Evolutionary conservation across 345 rosid genomes (phyloP).

Genomic region (Erysimum cheiranthoides): DNA sequence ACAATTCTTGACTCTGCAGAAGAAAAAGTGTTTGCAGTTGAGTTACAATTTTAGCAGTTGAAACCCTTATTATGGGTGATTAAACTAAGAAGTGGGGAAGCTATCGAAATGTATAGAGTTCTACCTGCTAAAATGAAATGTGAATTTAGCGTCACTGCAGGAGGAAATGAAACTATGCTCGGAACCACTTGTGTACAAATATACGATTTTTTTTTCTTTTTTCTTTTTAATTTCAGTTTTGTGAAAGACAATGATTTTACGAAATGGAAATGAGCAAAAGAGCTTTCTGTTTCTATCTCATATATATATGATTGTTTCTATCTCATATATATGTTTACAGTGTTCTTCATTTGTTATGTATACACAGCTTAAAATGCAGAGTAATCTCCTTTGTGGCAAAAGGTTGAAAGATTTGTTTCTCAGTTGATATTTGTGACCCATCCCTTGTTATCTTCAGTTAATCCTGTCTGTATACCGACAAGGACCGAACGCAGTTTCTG

Average conservation of each 20-base stretch:
- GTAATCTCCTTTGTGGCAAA: background rate
- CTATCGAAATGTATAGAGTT: conserved; percentile 11
- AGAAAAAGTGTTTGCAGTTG: background rate
- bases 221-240: background rate
- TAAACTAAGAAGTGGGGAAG: conserved; percentile 24
- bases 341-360: conserved; percentile 18
- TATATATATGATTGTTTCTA: background rate
- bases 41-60: conserved; percentile 4
- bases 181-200: conserved; percentile 18
- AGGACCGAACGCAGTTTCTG: conserved; percentile 61
- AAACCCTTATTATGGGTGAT: conserved; percentile 31
- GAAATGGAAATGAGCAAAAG: conserved; percentile 10
- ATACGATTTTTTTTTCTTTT: background rate
- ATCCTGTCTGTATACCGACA: conserved; percentile 74
- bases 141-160: conserved; percentile 32
- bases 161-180: conserved; percentile 25
- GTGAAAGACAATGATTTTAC: conserved; percentile 9
- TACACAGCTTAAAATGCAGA: conserved; percentile 24
- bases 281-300: conserved; percentile 11
- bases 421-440: conserved; percentile 63
- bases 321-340: conserved; percentile 6
- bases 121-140: conserved; percentile 21
- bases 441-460: conserved; percentile 69
- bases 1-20: background rate
- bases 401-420: conserved; percentile 25